A percentile compares a stretch with the other conserved stretches of the same genome.
Evolutionary conservation across 2,329 filamentous ascomycete genomes (phyloP).

Genomic region (Verticillium nubilum): DNA sequence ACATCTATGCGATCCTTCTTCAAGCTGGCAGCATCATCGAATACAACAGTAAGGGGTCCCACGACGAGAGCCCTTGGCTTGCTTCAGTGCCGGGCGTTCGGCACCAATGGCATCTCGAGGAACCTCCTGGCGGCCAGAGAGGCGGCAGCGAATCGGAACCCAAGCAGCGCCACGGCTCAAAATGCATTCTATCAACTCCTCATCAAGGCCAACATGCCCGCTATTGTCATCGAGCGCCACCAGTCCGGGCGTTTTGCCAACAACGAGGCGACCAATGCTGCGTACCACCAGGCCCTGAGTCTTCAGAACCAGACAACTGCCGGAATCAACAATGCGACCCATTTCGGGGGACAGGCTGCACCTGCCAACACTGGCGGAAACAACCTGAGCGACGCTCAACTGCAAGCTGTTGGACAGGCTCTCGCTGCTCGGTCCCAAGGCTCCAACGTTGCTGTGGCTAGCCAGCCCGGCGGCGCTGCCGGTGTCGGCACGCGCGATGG

Average conservation of each 20-base stretch:
- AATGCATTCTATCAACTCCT: slow-evolving; percentile 92
- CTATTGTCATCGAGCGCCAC: slow-evolving; percentile 87
- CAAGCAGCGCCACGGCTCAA: slow-evolving; percentile 79
- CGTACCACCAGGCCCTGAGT: slow-evolving; percentile 69
- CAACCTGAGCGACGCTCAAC: slow-evolving; percentile 52
- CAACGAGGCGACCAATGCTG: slow-evolving; percentile 70
- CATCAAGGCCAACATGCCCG: slow-evolving; percentile 85
- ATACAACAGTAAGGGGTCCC: slow-evolving; percentile 8
- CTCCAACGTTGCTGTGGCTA: slow-evolving; percentile 55
- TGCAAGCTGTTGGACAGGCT: slow-evolving; percentile 77
- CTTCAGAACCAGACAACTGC: slow-evolving; percentile 23
- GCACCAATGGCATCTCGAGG: slow-evolving; percentile 44
- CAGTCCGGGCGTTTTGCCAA: slow-evolving; percentile 79
- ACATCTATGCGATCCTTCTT: slow-evolving; percentile 11
- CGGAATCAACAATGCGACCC: slow-evolving; percentile 5
- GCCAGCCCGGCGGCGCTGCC: slow-evolving; percentile 23
- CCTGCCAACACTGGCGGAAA: slow-evolving; percentile 20
- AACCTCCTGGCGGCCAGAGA: slow-evolving; percentile 79
- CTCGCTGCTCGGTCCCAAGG: slow-evolving; percentile 67
- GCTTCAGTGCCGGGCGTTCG: slow-evolving; percentile 29
- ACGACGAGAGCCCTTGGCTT: not conserved
- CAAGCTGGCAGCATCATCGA: slow-evolving; percentile 6
- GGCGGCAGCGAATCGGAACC: slow-evolving; percentile 88
- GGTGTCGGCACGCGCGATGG: slow-evolving; percentile 71
- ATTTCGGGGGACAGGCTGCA: slow-evolving; percentile 20